phyloP scores from a whole-genome alignment of 345 rosid species.

The Brassica cretica region DNA sequence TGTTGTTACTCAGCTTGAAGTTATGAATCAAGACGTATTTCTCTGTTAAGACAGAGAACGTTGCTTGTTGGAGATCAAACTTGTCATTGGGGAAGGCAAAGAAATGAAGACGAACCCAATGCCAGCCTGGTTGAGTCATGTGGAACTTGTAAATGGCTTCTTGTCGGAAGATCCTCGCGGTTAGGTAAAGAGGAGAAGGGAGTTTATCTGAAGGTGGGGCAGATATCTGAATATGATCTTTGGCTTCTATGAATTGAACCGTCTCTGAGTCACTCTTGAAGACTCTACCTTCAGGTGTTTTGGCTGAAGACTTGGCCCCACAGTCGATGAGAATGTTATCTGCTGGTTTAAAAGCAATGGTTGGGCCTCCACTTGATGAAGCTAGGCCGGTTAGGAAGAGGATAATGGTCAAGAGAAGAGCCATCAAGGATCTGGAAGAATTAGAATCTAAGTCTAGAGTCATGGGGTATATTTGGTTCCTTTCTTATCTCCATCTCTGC shows the following conservation, averaged over 20 bases:
- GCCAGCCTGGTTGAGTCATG: conserved; percentile 56
- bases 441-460: conserved; percentile 30
- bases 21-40: conserved; percentile 59
- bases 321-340: conserved; percentile 62
- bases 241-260: conserved; percentile 40
- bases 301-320: conserved; percentile 45
- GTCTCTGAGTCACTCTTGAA: conserved; percentile 62
- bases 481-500: conserved; percentile 63
- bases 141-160: conserved; percentile 54
- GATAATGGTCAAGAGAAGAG: conserved; percentile 51
- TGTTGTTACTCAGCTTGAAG: conserved; percentile 45
- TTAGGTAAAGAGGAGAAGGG: conserved; percentile 50
- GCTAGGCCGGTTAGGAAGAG: conserved; percentile 22
- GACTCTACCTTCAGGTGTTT: conserved; percentile 55
- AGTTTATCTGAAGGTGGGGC: conserved; percentile 45
- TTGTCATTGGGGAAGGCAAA: conserved; percentile 43
- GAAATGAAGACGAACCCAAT: conserved; percentile 76
- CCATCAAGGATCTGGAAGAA: conserved; percentile 41
- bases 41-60: conserved; percentile 55
- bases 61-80: conserved; percentile 52
- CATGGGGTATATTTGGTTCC: conserved; percentile 9
- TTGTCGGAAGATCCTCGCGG: conserved; percentile 52
- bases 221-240: conserved; percentile 49
- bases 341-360: conserved; percentile 39
- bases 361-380: conserved; percentile 14